Evolutionary conservation across 306 rosid genomes (phyloP), one percentile per base, ranked within the genome.

Genomic region (Prosopis cineraria): DNA sequence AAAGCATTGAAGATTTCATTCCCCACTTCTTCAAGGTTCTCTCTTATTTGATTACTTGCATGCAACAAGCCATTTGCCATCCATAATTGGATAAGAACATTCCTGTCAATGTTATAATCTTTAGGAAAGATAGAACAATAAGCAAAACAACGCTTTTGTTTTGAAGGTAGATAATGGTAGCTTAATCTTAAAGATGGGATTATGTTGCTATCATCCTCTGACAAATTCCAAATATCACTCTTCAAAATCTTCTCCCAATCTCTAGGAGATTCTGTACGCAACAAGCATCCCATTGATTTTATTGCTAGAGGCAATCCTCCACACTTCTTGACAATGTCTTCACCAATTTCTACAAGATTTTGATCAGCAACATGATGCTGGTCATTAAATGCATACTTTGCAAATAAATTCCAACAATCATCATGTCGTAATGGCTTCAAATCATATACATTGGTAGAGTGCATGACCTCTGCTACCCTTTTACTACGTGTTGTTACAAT

Each of bases 1-100:
- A 80, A 13, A 58, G 68, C 76, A 44, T 80, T 3, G 29, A 80
- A 80, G 14, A 45, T 25, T 2, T 55, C 22, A 10, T 43, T 30
- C 4, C 84, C 76, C 3, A 68, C 44, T 24, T 67, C 76, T 66
- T 64, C 43, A 22, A 19, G 19, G 17, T 29, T 25, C 7, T 2
- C 14, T 11, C 45, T 10, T 62, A 1, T 33, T 7, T 1, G 13
- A 17, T 3, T 1, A 10, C n/a, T n/a, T n/a, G 20, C 17, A 30
- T 62, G 22, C 13, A 62, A 16, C 3, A 62, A 17, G 17, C 68
- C 68, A 39, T 66, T 50, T 37, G 71, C 71, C 71, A 37, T 66
- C 71, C 71, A 66, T 43, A 66, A 20, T 22, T 37, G 71, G 30
- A 66, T 22, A 10, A 66, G 20, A 0, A 10, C 3, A 39, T 66